Conservation (phyloP, 2,329 filamentous ascomycete species). For the Penicillium sp. region DNA sequence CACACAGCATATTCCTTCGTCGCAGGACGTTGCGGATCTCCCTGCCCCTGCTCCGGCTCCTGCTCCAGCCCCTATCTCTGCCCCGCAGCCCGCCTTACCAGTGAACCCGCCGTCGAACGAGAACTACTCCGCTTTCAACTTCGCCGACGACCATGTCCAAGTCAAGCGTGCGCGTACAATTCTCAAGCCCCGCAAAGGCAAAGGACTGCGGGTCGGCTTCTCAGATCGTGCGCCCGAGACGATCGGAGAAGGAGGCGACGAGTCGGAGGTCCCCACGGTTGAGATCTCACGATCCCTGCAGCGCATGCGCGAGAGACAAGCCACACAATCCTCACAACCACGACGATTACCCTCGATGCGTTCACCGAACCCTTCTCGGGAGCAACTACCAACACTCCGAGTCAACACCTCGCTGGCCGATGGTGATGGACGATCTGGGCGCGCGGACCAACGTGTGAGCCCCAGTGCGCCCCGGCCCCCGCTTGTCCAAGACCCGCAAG, state of each 20-base stretch:
- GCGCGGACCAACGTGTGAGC: slow-evolving; percentile 14
- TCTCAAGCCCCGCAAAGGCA: slow-evolving; percentile 50
- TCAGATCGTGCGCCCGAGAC: slow-evolving; percentile 69
- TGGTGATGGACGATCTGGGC: slow-evolving; percentile 15
- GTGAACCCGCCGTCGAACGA: slow-evolving; percentile 10
- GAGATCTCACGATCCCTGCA: slow-evolving; percentile 62
- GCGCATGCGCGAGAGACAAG: slow-evolving; percentile 24
- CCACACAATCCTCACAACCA: slow-evolving; percentile 15
- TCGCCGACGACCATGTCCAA: slow-evolving; percentile 6
- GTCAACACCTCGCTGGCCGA: slow-evolving; percentile 35
- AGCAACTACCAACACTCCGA: slow-evolving; percentile 28
- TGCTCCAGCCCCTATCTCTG: neutral
- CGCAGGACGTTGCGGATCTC: slow-evolving; percentile 25
- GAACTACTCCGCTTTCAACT: slow-evolving; percentile 19
- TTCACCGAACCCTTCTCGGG: slow-evolving; percentile 14
- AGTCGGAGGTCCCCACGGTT: slow-evolving; percentile 68
- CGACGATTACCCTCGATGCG: slow-evolving; percentile 6
- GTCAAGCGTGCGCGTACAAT: slow-evolving; percentile 12
- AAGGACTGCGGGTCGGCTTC: slow-evolving; percentile 73
- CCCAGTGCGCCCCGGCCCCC: slow-evolving; percentile 25
- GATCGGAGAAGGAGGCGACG: slow-evolving; percentile 90
- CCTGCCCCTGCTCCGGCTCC: neutral
- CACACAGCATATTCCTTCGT: slow-evolving; percentile 33
- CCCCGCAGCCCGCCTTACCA: neutral
- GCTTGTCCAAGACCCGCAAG: slow-evolving; percentile 35